These are phyloP conservation scores for Alternaria panax DNA, from an alignment of 2,329 filamentous ascomycete species.

Conservation along the genomic window DNA sequence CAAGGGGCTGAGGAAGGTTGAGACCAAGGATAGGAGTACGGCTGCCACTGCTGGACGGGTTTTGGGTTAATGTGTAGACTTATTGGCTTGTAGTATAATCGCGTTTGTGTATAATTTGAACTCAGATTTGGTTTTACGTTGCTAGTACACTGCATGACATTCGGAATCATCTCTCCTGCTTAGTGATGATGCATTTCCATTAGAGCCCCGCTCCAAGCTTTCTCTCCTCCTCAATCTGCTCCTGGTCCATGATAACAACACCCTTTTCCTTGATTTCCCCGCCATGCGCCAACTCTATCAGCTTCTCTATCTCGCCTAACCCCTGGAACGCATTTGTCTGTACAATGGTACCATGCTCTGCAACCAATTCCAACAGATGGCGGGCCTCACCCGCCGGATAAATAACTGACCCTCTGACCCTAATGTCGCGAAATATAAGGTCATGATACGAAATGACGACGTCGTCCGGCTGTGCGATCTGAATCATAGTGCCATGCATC, in stretches of 20 bases:
- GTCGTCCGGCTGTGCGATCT: constrained; percentile 60
- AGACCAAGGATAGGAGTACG: constrained; percentile 84
- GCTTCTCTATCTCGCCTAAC: neutral
- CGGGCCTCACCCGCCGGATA: neutral
- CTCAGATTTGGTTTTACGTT: neutral
- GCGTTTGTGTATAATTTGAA: constrained; percentile 1
- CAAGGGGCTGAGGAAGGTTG: constrained; percentile 80
- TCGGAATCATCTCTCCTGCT: neutral
- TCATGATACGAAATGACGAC: constrained; percentile 53
- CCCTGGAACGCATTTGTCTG: neutral
- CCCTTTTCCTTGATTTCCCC: neutral
- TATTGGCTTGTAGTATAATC: constrained; percentile 5
- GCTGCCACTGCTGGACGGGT: constrained; percentile 80
- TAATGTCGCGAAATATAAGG: constrained; percentile 63
- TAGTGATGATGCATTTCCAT: neutral
- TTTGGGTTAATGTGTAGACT: constrained; percentile 21
- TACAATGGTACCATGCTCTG: neutral
- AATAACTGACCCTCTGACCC: constrained; percentile 36
- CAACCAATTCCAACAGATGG: neutral
- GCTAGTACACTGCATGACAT: neutral
- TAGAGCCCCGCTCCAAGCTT: neutral
- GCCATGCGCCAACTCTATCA: neutral
- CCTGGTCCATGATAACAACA: neutral
- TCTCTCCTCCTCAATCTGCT: neutral
- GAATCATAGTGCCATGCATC: constrained; percentile 66